Evolutionary conservation across 495 filamentous ascomycete species (phyloP), one percentile per base, ranked within the genome.

Genomic region (Xylaria telfairii): DNA sequence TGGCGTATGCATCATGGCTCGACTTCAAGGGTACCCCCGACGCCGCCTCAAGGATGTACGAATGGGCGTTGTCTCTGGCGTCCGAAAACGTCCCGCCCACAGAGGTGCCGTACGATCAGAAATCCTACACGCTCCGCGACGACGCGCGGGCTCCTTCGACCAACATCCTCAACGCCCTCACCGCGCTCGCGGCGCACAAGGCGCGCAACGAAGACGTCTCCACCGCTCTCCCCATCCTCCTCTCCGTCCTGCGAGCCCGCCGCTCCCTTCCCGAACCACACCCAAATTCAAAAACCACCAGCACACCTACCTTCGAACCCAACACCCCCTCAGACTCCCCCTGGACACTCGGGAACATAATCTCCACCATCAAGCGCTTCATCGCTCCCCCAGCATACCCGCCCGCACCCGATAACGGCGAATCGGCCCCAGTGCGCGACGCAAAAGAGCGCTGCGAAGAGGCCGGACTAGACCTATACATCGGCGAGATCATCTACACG

Each of bases 401-500:
- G 0, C 76, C 87, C 0, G 85, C 90, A 0, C 89, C 88, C 0
- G 81, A 85, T 10, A 88, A 91, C 34, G 94, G 93, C 37, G 86
- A 92, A 56, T 78, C 86, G 19, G 86, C 91, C 0, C 89, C 93
- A 0, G 65, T 84, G 4, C 90, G 91, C 42, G 86, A 87, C 39
- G 67, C 85, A 0, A 81, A 82, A 32, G 89, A 92, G 64, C 80
- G 85, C 37, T 97, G 96, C 84, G 91, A 93, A 62, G 93, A 97
- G 78, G 94, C 93, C 4, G 92, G 87, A 7, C 81, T 97, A 4
- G 92, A 94, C 89, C 86, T 92, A 24, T 93, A 97, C 80, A 94
- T 99, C 68, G 96, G 95, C 66, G 96, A 99, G 83, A 94, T 98
- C 71, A 80, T 99, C 59, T 98, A 91, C 82, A 87, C 93, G 1